Evolutionary conservation across 2,329 filamentous ascomycete genomes (phyloP), one percentile per base, ranked within the genome.

Genomic region (Ophiognomonia clavigignenti-juglandacearum): DNA sequence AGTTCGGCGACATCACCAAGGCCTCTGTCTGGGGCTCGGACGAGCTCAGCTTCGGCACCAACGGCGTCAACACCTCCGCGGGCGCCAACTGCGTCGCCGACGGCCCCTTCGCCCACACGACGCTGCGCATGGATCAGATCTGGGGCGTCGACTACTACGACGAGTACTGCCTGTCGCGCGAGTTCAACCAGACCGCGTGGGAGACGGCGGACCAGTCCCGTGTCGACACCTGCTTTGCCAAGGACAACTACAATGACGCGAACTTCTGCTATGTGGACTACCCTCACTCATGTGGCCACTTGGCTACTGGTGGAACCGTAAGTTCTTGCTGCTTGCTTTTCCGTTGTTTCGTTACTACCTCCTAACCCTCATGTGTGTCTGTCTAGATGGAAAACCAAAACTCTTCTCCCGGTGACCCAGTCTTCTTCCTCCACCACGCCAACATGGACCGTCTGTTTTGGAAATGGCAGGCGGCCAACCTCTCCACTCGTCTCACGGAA

Each of bases 331-430:
- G n/a, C n/a, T n/a, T n/a, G n/a, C n/a, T n/a, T n/a, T n/a, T n/a
- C n/a, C n/a, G n/a, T n/a, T n/a, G n/a, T n/a, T n/a, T n/a, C n/a
- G n/a, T n/a, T n/a, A n/a, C n/a, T n/a, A n/a, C n/a, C n/a, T n/a
- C n/a, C n/a, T n/a, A n/a, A n/a, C n/a, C n/a, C n/a, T n/a, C n/a
- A n/a, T n/a, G n/a, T n/a, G n/a, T n/a, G n/a, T n/a, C n/a, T n/a
- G n/a, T n/a, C n/a, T n/a, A n/a, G 47, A 22, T 43, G 7, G 13
- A 8, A 14, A 5, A 32, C 16, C 29, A 32, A 18, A 35, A 29
- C 22, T 8, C 2, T 19, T 69, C 68, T 45, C 54, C 57, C 8
- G n/a, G 75, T 74, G 60, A 62, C 44, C 61, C 61, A 0, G 16
- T 62, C n/a, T 62, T 63, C 48, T 63, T 57, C 42, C 47, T 62